phyloP scores from a whole-genome alignment of 768 basidiomycete species.

The Stropharia rugosoannulata region DNA sequence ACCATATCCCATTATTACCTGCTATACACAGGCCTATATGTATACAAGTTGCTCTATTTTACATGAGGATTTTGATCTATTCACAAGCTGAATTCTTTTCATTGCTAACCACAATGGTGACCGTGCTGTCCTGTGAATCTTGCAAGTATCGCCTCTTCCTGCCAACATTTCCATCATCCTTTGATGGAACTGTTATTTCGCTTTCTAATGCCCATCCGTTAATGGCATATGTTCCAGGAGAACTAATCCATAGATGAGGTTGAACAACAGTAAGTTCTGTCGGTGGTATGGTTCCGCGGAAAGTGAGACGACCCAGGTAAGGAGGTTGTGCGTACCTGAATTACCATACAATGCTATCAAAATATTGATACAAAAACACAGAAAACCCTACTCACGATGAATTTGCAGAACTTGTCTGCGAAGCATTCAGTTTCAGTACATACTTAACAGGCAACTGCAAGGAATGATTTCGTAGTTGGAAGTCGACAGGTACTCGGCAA shows the following conservation, averaged over 20 bases:
- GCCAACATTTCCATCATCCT: conserved; percentile 1
- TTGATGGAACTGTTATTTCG: conserved; percentile 16
- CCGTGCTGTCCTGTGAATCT: conserved; percentile 23
- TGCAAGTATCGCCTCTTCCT: conserved; percentile 36
- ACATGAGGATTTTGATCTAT: conserved; percentile 8
- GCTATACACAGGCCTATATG: background rate
- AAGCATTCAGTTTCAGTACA: conserved; percentile 43
- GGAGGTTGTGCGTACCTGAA: conserved; percentile 42
- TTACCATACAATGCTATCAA: background rate
- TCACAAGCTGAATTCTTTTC: conserved; percentile 14
- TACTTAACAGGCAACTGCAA: conserved; percentile 59
- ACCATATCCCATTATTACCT: background rate
- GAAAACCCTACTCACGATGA: conserved; percentile 21
- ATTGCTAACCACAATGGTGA: conserved; percentile 31
- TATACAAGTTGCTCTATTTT: background rate
- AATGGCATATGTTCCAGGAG: conserved; percentile 64
- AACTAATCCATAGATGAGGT: conserved; percentile 57
- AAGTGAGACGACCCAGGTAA: conserved; percentile 68
- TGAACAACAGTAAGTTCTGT: conserved; percentile 40
- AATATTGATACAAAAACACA: background rate
- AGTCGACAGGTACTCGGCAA: conserved; percentile 48
- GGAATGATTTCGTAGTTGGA: conserved; percentile 74
- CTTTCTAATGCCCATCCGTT: conserved; percentile 71
- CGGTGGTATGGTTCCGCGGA: conserved; percentile 58
- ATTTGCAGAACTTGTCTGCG: conserved; percentile 15